Evolutionary conservation across 179 eudicot species (phyloP), one percentile per base, ranked within the genome.

Genomic region (Silene vulgaris): DNA sequence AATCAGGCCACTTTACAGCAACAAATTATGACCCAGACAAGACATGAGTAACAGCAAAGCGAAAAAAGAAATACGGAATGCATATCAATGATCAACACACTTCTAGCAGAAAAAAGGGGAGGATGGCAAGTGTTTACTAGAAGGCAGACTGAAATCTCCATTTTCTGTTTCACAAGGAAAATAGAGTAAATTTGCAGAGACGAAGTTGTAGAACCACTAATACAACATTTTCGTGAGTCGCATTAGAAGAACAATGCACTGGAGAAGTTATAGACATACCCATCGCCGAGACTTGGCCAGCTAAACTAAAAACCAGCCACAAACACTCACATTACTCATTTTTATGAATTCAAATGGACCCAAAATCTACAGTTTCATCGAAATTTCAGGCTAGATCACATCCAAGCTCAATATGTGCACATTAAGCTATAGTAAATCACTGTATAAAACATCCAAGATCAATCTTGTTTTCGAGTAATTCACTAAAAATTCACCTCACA

Each of bases 1-100:
- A 74, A 74, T 74, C 80, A 63, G 71, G 72, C 56, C 69, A 76
- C 85, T 84, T 87, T 79, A 78, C 88, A 81, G 84, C 83, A 76
- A 76, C 81, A 72, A 52, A 8, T 74, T 66, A 48, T 77, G 12
- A 77, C 76, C 76, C 48, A 71, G 72, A 75, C 73, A 82, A 78
- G 83, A 77, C 84, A 73, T 78, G 80, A 83, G 84, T 78, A 73
- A 61, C 62, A 76, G 20, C 57, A 57, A 68, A 1, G 63, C 70
- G 26, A 21, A 30, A 21, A 62, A 12, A 77, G 29, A 17, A 61
- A 73, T 57, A 14, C 56, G 52, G 8, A 17, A 69, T 50, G 40
- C 45, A 56, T 14, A 57, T 50, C 57, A 14, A 50, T 50, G n/a
- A 50, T 37, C 45, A 37, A 37, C 6, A 37, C 45, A 50, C 3